Percentiles rank a stretch among this genome's conserved stretches.
phyloP scores from a whole-genome alignment of 306 rosid genomes.

The Dryas alaskensis region DNA sequence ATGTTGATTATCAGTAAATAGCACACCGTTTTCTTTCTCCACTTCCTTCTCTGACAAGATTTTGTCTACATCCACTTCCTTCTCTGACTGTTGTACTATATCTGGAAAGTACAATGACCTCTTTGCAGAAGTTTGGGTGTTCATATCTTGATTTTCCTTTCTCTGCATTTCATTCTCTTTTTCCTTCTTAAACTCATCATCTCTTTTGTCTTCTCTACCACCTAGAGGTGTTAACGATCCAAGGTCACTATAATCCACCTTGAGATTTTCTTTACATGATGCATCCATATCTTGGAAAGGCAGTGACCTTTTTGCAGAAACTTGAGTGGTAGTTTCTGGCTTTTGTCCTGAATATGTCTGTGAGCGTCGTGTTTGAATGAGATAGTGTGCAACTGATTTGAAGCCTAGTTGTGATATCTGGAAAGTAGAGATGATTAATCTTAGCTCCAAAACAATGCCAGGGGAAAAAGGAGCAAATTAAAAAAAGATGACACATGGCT shows the following conservation, averaged over 20 bases:
- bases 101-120: slow-evolving; percentile 46
- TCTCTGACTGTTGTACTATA: slow-evolving; percentile 13
- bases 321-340: slow-evolving; percentile 36
- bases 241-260: slow-evolving; percentile 28
- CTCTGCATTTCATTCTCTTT: slow-evolving; percentile 9
- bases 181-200: slow-evolving; percentile 22
- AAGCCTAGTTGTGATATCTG: slow-evolving; percentile 63
- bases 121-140: slow-evolving; percentile 41
- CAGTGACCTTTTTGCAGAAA: slow-evolving; percentile 61
- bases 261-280: slow-evolving; percentile 28
- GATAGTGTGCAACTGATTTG: slow-evolving; percentile 96
- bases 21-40: slow-evolving; percentile 1
- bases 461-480: neutral
- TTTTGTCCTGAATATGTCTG: slow-evolving; percentile 35
- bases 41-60: slow-evolving; percentile 5
- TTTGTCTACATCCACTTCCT: neutral
- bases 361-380: slow-evolving; percentile 64
- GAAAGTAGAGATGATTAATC: slow-evolving; percentile 30
- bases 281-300: slow-evolving; percentile 43
- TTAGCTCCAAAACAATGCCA: slow-evolving; percentile 11
- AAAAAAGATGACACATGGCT: neutral
- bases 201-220: slow-evolving; percentile 22
- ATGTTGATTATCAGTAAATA: slow-evolving; percentile 1
- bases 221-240: slow-evolving; percentile 22
- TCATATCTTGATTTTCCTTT: slow-evolving; percentile 8